phyloP scores from a whole-genome alignment of 1,284 basidiomycete genomes.

The Moesziomyces sp. region DNA sequence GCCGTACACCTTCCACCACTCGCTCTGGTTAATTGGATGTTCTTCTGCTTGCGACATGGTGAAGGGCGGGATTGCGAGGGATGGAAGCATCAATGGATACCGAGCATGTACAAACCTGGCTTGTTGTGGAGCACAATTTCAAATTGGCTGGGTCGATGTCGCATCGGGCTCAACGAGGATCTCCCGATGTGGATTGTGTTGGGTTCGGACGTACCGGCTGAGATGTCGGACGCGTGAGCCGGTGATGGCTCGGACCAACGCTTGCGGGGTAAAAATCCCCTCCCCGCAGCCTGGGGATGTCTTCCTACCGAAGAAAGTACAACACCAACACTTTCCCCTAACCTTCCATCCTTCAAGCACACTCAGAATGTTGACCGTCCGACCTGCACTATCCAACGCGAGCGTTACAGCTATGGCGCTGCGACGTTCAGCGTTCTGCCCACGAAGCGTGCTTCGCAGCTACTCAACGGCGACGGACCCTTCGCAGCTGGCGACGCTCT shows the following conservation, averaged over 20 bases:
- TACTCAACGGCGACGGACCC: slow-evolving; percentile 33
- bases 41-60: slow-evolving; percentile 22
- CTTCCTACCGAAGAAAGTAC: background rate
- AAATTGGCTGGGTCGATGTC: background rate
- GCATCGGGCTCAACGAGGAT: background rate
- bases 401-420: background rate
- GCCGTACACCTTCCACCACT: slow-evolving; percentile 44
- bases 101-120: background rate
- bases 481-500: slow-evolving; percentile 28
- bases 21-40: slow-evolving; percentile 38
- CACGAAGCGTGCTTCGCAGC: slow-evolving; percentile 13
- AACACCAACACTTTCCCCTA: background rate
- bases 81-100: background rate
- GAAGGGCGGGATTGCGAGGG: background rate
- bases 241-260: background rate
- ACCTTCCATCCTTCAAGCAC: background rate
- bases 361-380: slow-evolving; percentile 19
- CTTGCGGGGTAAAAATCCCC: background rate
- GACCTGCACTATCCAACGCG: slow-evolving; percentile 10
- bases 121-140: background rate
- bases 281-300: background rate
- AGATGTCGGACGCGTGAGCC: background rate
- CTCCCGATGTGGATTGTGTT: background rate
- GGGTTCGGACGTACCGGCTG: background rate
- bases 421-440: background rate